Conservation (phyloP, 495 filamentous ascomycete species). For the Lophiotrema nucula region DNA sequence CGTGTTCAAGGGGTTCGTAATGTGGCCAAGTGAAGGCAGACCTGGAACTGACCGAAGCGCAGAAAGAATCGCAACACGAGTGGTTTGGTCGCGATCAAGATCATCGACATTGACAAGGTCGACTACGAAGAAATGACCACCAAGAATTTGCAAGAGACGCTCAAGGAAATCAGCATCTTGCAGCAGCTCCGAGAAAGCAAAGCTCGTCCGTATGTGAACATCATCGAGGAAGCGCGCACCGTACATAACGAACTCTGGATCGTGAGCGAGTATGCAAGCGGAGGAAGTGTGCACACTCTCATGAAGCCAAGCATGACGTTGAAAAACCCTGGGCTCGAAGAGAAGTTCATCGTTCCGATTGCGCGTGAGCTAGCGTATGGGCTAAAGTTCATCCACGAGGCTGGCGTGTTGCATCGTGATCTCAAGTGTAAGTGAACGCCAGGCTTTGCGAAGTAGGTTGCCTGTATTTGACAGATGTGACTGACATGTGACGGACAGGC, state of each 20-base stretch:
- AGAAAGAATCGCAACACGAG: slow-evolving; percentile 57
- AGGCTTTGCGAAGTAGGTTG: too few relatives aligned
- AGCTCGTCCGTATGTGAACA: slow-evolving; percentile 81
- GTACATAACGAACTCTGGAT: slow-evolving; percentile 91
- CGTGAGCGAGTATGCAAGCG: slow-evolving; percentile 91
- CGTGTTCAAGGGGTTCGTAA: slow-evolving; percentile 78
- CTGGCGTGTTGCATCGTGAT: slow-evolving; percentile 93
- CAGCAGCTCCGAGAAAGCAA: slow-evolving; percentile 78
- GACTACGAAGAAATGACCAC: slow-evolving; percentile 71
- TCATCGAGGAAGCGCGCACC: slow-evolving; percentile 80
- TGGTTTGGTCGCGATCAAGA: slow-evolving; percentile 83
- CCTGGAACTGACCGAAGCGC: neutral
- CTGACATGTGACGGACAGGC: too few relatives aligned
- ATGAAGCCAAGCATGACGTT: slow-evolving; percentile 47
- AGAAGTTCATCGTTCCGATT: slow-evolving; percentile 87
- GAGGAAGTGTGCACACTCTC: slow-evolving; percentile 90
- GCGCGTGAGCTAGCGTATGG: slow-evolving; percentile 83
- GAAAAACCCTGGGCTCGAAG: slow-evolving; percentile 57
- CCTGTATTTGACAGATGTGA: too few relatives aligned
- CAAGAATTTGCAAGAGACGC: slow-evolving; percentile 78
- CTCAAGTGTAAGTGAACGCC: slow-evolving; percentile 70
- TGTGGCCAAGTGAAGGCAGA: neutral
- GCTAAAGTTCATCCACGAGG: slow-evolving; percentile 81
- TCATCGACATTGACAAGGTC: slow-evolving; percentile 87
- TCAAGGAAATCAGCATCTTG: slow-evolving; percentile 85